These are phyloP conservation scores for Mrakia gelida DNA, from an alignment of 768 basidiomycete species.

Conservation along the genomic window DNA sequence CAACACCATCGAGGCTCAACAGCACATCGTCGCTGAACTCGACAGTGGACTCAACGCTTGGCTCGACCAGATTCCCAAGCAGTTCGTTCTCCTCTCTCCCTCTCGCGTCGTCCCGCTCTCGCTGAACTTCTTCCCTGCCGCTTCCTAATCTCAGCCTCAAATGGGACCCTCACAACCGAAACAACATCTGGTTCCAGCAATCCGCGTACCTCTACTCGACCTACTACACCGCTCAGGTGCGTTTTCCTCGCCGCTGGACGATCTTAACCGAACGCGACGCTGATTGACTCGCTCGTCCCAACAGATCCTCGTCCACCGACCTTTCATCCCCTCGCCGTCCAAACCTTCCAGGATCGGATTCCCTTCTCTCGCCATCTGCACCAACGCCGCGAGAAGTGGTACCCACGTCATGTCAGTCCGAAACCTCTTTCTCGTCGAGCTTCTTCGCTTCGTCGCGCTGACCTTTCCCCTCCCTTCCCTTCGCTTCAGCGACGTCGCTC, in stretches of 20 bases:
- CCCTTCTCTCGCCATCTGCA: conserved; percentile 70
- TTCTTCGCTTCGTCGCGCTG: too few species aligned
- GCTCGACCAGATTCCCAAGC: conserved; percentile 44
- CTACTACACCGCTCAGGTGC: conserved; percentile 53
- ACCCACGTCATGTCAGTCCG: conserved; percentile 60
- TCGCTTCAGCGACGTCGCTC: conserved; percentile 2
- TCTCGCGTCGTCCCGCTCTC: neutral
- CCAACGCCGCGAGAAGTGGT: conserved; percentile 74
- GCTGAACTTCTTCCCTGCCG: neutral
- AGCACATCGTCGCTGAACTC: conserved; percentile 59
- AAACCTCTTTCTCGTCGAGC: conserved; percentile 32
- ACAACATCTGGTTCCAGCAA: conserved; percentile 56
- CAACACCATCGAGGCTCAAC: conserved; percentile 41
- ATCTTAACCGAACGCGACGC: neutral
- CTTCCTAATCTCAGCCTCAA: conserved; percentile 30
- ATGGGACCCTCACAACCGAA: conserved; percentile 56
- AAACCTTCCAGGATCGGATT: conserved; percentile 54
- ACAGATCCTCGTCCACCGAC: conserved; percentile 71
- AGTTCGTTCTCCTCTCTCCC: neutral
- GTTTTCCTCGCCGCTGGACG: too few species aligned
- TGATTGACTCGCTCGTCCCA: neutral
- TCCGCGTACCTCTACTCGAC: conserved; percentile 57
- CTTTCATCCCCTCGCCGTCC: conserved; percentile 65
- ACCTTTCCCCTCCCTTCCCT: neutral
- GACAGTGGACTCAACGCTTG: conserved; percentile 68